phyloP scores from a whole-genome alignment of 2,329 filamentous ascomycete genomes.

The Neonectria punicea region DNA sequence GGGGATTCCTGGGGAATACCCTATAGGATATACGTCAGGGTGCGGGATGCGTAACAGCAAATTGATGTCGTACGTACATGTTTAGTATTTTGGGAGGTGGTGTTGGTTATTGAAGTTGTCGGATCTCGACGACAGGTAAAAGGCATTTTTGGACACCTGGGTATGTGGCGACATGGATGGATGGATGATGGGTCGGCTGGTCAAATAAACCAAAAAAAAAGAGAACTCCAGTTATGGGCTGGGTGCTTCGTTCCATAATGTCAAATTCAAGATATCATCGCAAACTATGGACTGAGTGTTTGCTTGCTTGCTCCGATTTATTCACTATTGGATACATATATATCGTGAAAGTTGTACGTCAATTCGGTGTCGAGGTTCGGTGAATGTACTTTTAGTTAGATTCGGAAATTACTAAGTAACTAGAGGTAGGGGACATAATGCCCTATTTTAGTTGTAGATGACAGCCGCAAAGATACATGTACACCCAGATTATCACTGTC shows the following conservation, averaged over 20 bases:
- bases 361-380: neutral
- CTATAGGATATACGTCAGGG: conserved; percentile 13
- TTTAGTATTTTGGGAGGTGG: conserved; percentile 13
- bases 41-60: conserved; percentile 11
- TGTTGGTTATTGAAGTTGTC: conserved; percentile 22
- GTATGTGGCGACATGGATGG: neutral
- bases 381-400: neutral
- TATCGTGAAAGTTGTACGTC: too few relatives aligned
- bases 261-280: conserved; percentile 19
- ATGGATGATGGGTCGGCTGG: conserved; percentile 5
- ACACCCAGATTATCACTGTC: conserved; percentile 2
- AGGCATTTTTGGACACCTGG: conserved; percentile 5
- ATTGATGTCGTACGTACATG: conserved; percentile 7
- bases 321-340: neutral
- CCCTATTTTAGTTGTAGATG: conserved; percentile 2
- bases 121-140: conserved; percentile 7
- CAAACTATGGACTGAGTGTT: conserved; percentile 10
- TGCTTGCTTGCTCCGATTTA: conserved; percentile 1
- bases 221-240: conserved; percentile 7
- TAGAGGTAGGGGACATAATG: conserved; percentile 5
- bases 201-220: conserved; percentile 19
- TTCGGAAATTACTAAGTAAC: conserved; percentile 23
- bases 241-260: conserved; percentile 22
- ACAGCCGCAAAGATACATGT: conserved; percentile 3
- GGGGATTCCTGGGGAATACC: neutral